Evolutionary conservation across 352 stramenopile species (phyloP).

Genomic region (Pythium graminicola): DNA sequence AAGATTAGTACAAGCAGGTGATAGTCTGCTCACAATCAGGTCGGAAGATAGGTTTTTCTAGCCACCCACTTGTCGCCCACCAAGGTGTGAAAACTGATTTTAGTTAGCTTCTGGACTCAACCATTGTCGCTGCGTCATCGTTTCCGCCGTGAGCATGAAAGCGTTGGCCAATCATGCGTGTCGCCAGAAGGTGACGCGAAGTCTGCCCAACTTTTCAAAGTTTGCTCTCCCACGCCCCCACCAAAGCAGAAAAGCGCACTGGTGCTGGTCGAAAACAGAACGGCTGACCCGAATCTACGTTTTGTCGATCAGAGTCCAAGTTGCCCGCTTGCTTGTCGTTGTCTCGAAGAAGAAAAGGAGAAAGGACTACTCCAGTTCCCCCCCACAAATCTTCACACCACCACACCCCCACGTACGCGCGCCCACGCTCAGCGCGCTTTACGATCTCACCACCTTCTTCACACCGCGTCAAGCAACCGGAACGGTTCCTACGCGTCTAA

Average conservation of each 20-base stretch:
- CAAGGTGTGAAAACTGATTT: neutral
- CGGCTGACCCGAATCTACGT: too few species aligned
- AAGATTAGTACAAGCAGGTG: too few species aligned
- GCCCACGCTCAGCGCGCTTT: too few species aligned
- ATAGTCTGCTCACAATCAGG: neutral
- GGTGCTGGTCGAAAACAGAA: constrained; percentile 15
- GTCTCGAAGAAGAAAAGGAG: constrained; percentile 4
- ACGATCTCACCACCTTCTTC: too few species aligned
- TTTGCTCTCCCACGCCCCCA: neutral
- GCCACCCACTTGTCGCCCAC: too few species aligned
- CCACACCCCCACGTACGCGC: too few species aligned
- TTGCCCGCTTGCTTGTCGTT: neutral
- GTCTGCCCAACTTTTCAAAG: neutral
- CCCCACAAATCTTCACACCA: too few species aligned
- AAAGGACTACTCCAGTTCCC: neutral
- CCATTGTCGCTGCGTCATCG: constrained; percentile 1
- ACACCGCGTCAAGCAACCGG: too few species aligned
- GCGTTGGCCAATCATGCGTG: constrained; percentile 5
- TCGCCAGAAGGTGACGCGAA: constrained; percentile 11
- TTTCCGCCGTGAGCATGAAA: neutral
- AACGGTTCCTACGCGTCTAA: too few species aligned
- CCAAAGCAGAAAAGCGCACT: constrained; percentile 5
- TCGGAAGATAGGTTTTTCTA: neutral
- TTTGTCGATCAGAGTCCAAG: neutral
- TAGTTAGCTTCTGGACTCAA: neutral